These are phyloP conservation scores for Leucaena leucocephala DNA, from an alignment of 306 rosid species.

Conservation along the genomic window DNA sequence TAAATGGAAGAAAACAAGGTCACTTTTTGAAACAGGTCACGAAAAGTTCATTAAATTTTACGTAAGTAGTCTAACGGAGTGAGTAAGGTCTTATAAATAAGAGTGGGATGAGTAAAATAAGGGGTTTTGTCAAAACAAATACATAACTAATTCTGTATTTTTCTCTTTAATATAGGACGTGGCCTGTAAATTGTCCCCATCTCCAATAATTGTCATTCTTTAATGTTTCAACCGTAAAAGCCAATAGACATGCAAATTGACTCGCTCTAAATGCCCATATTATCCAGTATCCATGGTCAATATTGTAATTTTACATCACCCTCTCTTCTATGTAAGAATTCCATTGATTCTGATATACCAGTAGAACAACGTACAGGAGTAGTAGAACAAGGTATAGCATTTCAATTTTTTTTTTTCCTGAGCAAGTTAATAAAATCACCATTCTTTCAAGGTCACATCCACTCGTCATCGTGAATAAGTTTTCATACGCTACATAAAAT, in stretches of 20 bases:
- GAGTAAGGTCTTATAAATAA: too few species aligned
- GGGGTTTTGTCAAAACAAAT: too few species aligned
- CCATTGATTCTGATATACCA: neutral
- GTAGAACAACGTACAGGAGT: neutral
- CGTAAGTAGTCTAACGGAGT: too few species aligned
- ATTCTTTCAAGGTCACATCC: neutral
- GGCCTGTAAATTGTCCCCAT: neutral
- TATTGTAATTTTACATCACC: too few species aligned
- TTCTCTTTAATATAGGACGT: too few species aligned
- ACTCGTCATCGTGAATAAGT: neutral
- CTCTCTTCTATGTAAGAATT: neutral
- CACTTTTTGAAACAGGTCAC: too few species aligned
- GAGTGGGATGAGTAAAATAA: too few species aligned
- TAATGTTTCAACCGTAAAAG: neutral
- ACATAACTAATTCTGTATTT: too few species aligned
- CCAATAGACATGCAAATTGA: neutral
- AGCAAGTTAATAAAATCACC: neutral
- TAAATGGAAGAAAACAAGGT: too few species aligned
- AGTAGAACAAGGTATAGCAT: neutral
- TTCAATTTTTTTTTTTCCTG: neutral
- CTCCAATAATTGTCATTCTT: neutral
- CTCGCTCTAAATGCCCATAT: neutral
- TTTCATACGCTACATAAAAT: neutral
- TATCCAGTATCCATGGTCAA: too few species aligned
- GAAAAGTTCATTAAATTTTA: too few species aligned